These are phyloP conservation scores for Phtheirospermum japonicum DNA, from an alignment of 257 asterid species.

Conservation along the genomic window DNA sequence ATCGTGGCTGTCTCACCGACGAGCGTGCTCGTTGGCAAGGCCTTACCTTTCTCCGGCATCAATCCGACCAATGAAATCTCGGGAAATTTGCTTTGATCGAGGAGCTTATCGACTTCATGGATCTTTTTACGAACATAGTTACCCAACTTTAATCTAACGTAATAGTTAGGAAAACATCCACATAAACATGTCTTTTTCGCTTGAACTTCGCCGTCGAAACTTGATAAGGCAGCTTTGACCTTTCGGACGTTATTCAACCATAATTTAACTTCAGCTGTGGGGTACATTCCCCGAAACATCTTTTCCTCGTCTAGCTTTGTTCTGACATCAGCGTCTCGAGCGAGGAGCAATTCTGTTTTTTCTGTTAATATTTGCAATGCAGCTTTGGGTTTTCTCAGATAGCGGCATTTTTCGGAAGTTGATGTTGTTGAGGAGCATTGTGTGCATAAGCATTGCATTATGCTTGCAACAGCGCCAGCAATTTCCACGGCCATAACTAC, in stretches of 20 bases:
- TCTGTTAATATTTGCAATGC: constrained; percentile 22
- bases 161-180: constrained; percentile 26
- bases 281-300: constrained; percentile 22
- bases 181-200: constrained; percentile 18
- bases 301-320: constrained; percentile 10
- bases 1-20: constrained; percentile 30
- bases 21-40: constrained; percentile 23
- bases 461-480: constrained; percentile 23
- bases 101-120: constrained; percentile 23
- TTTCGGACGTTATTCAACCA: constrained; percentile 34
- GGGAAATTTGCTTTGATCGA: constrained; percentile 20
- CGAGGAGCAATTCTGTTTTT: constrained; percentile 25
- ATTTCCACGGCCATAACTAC: constrained; percentile 26
- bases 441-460: constrained; percentile 27
- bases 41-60: constrained; percentile 28
- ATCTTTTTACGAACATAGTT: constrained; percentile 24
- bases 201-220: constrained; percentile 18
- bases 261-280: constrained; percentile 31
- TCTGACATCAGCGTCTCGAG: constrained; percentile 29
- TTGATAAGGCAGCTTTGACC: not conserved
- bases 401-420: constrained; percentile 21
- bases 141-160: constrained; percentile 25
- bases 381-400: constrained; percentile 18
- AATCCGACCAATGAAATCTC: constrained; percentile 17
- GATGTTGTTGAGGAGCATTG: constrained; percentile 19